phyloP scores from a whole-genome alignment of 768 basidiomycete genomes.

The Tulasnella sp. region DNA sequence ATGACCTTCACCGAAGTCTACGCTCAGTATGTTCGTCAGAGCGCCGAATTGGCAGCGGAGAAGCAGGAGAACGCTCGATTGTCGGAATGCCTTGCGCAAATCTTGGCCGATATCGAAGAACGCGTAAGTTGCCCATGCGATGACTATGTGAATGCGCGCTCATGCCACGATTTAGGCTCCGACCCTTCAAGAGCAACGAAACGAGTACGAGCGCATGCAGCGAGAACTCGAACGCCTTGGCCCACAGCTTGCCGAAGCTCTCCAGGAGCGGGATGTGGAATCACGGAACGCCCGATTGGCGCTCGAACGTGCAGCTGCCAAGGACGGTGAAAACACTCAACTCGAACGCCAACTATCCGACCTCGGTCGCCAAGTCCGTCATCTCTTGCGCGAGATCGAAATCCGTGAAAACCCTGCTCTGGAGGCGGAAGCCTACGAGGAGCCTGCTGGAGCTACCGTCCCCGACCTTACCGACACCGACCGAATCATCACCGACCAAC shows the following conservation, averaged over 20 bases:
- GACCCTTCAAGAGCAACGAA: slow-evolving; percentile 80
- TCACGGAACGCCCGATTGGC: slow-evolving; percentile 54
- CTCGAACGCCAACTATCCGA: slow-evolving; percentile 75
- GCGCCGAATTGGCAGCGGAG: slow-evolving; percentile 76
- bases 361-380: slow-evolving; percentile 78
- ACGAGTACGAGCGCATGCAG: slow-evolving; percentile 80
- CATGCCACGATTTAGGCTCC: slow-evolving; percentile 63
- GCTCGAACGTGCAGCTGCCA: slow-evolving; percentile 59
- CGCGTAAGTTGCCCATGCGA: slow-evolving; percentile 50
- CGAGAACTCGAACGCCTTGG: slow-evolving; percentile 77
- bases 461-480: slow-evolving; percentile 55
- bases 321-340: slow-evolving; percentile 59
- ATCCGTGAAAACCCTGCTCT: slow-evolving; percentile 81
- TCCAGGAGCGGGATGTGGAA: slow-evolving; percentile 70
- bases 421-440: slow-evolving; percentile 56
- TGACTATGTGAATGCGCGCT: not conserved
- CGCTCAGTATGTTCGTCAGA: slow-evolving; percentile 79
- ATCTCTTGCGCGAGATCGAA: slow-evolving; percentile 71
- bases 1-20: slow-evolving; percentile 95
- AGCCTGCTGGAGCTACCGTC: slow-evolving; percentile 44
- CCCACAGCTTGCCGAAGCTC: slow-evolving; percentile 68
- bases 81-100: slow-evolving; percentile 71
- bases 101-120: slow-evolving; percentile 89
- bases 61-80: slow-evolving; percentile 80
- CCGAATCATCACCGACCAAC: slow-evolving; percentile 78